A percentile compares a stretch with the other conserved stretches of the same genome.
These are phyloP conservation scores for Annulohypoxylon truncatum DNA, from an alignment of 2,329 filamentous ascomycete genomes.

Conservation along the genomic window DNA sequence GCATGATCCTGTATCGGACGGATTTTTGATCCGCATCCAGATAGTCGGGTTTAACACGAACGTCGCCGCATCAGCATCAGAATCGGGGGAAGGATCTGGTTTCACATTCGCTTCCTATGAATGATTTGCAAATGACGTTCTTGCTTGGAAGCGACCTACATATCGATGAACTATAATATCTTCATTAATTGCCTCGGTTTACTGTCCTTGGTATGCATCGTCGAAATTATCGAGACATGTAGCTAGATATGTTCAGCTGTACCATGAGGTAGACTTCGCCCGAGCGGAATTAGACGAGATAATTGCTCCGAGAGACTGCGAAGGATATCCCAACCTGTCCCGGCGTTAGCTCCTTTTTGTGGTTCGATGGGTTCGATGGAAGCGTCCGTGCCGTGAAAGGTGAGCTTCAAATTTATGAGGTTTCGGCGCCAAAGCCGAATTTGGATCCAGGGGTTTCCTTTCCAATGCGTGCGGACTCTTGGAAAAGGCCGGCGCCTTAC, in stretches of 20 bases:
- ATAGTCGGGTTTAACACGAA: conserved; percentile 22
- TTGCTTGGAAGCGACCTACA: conserved; percentile 13
- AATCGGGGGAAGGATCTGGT: conserved; percentile 31
- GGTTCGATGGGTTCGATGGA: conserved; percentile 14
- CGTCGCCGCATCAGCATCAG: conserved; percentile 19
- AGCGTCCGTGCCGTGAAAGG: conserved; percentile 20
- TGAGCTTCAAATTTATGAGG: conserved; percentile 21
- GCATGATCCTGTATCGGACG: conserved; percentile 10
- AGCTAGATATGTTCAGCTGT: not conserved
- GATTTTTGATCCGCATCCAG: conserved; percentile 20
- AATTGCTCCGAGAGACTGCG: not conserved
- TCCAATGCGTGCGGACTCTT: conserved; percentile 21
- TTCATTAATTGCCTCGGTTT: conserved; percentile 15
- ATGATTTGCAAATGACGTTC: conserved; percentile 29
- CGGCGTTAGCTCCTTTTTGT: conserved; percentile 14
- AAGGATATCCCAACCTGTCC: conserved; percentile 4
- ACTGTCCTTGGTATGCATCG: conserved; percentile 16
- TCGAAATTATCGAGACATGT: conserved; percentile 2
- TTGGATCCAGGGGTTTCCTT: conserved; percentile 25
- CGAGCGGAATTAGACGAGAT: conserved; percentile 1
- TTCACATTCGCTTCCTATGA: conserved; percentile 29
- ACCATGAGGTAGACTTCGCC: not conserved
- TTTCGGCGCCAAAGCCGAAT: conserved; percentile 15
- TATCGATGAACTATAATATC: conserved; percentile 2
- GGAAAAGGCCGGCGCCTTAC: conserved; percentile 2